Base-by-base conservation (phyloP, 139 green algal species). In the Haematococcus lacustris region DNA sequence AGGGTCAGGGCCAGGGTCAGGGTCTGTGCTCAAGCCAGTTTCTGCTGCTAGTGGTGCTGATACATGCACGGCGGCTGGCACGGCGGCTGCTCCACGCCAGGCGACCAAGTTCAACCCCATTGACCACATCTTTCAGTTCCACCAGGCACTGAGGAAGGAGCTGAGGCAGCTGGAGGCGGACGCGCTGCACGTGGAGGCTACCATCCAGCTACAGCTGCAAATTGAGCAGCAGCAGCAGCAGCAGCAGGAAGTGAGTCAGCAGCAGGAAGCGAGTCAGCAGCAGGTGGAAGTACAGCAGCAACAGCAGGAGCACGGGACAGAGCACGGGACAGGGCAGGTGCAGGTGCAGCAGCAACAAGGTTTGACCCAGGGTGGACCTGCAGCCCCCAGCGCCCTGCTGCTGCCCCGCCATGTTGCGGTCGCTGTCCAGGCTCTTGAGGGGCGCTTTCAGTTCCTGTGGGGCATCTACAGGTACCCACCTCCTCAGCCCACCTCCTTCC, bases 61-160 rank as follows among this genome's bases (percentile, higher is more conserved):
- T n/a, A n/a, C n/a, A n/a, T n/a, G n/a, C n/a, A n/a, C n/a, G n/a
- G n/a, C n/a, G n/a, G n/a, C n/a, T n/a, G n/a, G n/a, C n/a, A n/a
- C n/a, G n/a, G n/a, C n/a, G n/a, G n/a, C n/a, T n/a, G n/a, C n/a
- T n/a, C n/a, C n/a, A n/a, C n/a, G n/a, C n/a, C n/a, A n/a, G n/a
- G n/a, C n/a, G n/a, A n/a, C n/a, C n/a, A 60, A 71, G 43, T 80
- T 70, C 62, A 92, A 88, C 50, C 92, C 92, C 37, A 97, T 99
- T 35, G 95, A 99, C 76, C 93, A 98, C 84, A 99, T 99, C 73
- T 99, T 99, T 69, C 74, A 94, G 73, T 94, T 96, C 68, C 91
- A 96, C 68, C 79, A 88, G 63, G 90, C 89, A 1, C 69, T 95
- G 30, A 60, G 76, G 21, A 81, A 92, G 75, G 95, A 99, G 73